phyloP scores from a whole-genome alignment of 2,329 filamentous ascomycete species.

The Lasiodiplodia gonubiensis region DNA sequence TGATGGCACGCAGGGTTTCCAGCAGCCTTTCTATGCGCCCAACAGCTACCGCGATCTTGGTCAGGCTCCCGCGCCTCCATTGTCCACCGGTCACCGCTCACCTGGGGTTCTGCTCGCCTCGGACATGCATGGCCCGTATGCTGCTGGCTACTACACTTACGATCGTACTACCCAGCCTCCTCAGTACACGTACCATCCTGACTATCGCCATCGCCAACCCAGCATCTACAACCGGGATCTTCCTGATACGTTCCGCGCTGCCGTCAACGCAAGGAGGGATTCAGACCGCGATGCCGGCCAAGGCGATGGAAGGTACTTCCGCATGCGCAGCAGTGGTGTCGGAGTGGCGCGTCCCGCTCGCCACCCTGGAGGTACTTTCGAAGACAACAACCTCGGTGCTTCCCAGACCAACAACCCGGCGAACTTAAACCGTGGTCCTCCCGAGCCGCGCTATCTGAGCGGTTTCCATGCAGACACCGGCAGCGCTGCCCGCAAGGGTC shows the following conservation, averaged over 20 bases:
- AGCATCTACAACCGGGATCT: too few relatives aligned
- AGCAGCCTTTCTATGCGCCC: neutral
- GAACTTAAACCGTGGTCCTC: neutral
- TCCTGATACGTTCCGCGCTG: too few relatives aligned
- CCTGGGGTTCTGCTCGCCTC: neutral
- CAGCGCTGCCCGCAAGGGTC: neutral
- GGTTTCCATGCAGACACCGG: neutral
- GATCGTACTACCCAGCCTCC: neutral
- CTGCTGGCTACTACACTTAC: neutral
- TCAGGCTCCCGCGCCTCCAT: neutral
- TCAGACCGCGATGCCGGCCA: too few relatives aligned
- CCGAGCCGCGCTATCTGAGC: neutral
- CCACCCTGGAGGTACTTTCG: too few relatives aligned
- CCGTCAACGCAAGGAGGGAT: too few relatives aligned
- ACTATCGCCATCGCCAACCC: neutral
- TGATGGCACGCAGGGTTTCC: neutral
- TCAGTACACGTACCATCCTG: neutral
- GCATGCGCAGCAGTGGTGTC: too few relatives aligned
- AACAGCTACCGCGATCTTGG: neutral
- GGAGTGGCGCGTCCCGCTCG: too few relatives aligned
- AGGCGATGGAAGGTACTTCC: too few relatives aligned
- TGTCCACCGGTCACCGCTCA: neutral
- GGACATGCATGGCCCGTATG: neutral
- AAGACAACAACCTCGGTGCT: neutral
- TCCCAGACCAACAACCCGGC: neutral